Evolutionary conservation across 805 yeast species (phyloP).

Genomic region (Kodamaea restingae): DNA sequence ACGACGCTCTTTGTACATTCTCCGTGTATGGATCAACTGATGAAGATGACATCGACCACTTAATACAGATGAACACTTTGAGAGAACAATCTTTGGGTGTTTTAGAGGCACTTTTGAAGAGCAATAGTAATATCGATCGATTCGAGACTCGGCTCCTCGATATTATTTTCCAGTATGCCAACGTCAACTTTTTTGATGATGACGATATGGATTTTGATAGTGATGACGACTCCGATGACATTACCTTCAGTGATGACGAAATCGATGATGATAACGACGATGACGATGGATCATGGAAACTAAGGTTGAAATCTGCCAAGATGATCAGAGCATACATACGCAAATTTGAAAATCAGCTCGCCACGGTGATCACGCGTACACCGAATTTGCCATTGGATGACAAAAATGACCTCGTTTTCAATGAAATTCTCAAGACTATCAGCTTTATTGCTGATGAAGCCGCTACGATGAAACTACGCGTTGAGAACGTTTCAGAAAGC

Average conservation of each 20-base stretch:
- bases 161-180: constrained; percentile 21
- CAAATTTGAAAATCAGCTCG: constrained; percentile 33
- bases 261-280: constrained; percentile 42
- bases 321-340: constrained; percentile 38
- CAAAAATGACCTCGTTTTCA: constrained; percentile 46
- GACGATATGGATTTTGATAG: constrained; percentile 23
- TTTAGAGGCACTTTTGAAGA: constrained; percentile 29
- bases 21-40: constrained; percentile 8
- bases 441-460: constrained; percentile 35
- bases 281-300: constrained; percentile 54
- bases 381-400: constrained; percentile 33
- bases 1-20: constrained; percentile 7
- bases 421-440: constrained; percentile 45
- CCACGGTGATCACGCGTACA: constrained; percentile 26
- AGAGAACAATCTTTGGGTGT: constrained; percentile 50
- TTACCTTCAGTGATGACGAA: constrained; percentile 40
- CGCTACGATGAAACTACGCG: not conserved
- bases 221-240: constrained; percentile 13
- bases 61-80: constrained; percentile 40
- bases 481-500: not conserved
- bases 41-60: constrained; percentile 42
- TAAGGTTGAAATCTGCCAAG: constrained; percentile 50
- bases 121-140: constrained; percentile 11
- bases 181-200: constrained; percentile 30
- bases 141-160: constrained; percentile 14